These are phyloP conservation scores for Kwoniella newhampshirensis DNA, from an alignment of 768 basidiomycete genomes.

Conservation along the genomic window DNA sequence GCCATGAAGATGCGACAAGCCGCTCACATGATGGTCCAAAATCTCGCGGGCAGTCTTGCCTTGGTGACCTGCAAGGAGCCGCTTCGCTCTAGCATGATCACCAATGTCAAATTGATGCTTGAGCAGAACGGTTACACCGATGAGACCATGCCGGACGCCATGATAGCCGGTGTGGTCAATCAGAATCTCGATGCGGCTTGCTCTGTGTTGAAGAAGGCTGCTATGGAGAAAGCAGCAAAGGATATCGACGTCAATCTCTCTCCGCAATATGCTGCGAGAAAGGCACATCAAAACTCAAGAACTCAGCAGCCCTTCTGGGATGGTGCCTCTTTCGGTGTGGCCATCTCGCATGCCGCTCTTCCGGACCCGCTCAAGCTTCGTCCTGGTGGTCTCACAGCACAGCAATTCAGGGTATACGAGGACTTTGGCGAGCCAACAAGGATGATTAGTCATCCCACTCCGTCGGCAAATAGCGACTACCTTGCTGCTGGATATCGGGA, in stretches of 20 bases:
- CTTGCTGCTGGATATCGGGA: slow-evolving; percentile 20
- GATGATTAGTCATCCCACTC: slow-evolving; percentile 59
- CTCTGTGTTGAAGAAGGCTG: slow-evolving; percentile 90
- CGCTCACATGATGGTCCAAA: slow-evolving; percentile 93
- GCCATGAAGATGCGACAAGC: slow-evolving; percentile 88
- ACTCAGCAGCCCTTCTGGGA: slow-evolving; percentile 81
- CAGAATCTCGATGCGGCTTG: slow-evolving; percentile 95
- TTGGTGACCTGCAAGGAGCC: slow-evolving; percentile 98
- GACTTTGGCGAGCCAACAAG: slow-evolving; percentile 71
- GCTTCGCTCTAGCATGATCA: slow-evolving; percentile 83
- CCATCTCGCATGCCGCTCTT: slow-evolving; percentile 71
- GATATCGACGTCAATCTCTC: slow-evolving; percentile 91
- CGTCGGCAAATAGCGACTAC: slow-evolving; percentile 31
- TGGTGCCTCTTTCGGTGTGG: slow-evolving; percentile 60
- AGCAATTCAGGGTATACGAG: slow-evolving; percentile 87
- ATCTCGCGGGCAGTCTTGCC: slow-evolving; percentile 91
- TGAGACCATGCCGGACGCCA: slow-evolving; percentile 77
- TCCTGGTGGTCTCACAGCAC: slow-evolving; percentile 72
- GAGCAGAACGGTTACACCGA: slow-evolving; percentile 87
- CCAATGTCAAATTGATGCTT: slow-evolving; percentile 79
- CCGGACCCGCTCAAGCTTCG: slow-evolving; percentile 89
- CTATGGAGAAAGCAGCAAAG: slow-evolving; percentile 89
- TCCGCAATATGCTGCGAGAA: slow-evolving; percentile 74
- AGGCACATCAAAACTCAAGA: slow-evolving; percentile 68
- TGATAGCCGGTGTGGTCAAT: slow-evolving; percentile 71